A percentile compares a stretch with the other conserved stretches of the same genome.
phyloP scores from a whole-genome alignment of 2,329 filamentous ascomycete species.

The Aspergillus japonicus region DNA sequence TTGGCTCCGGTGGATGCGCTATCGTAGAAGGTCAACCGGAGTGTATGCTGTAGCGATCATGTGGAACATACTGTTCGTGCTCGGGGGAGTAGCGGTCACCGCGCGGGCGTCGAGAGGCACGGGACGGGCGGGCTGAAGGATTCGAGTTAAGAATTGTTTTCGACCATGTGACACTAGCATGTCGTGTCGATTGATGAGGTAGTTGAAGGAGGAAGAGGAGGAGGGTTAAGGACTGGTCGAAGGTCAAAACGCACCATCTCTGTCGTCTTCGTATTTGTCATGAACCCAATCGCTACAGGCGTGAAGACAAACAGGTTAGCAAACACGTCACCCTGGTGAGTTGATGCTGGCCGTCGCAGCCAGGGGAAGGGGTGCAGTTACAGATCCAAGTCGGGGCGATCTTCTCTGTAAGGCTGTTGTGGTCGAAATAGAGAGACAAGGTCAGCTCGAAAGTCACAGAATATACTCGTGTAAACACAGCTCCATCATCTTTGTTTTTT shows the following conservation, averaged over 20 bases:
- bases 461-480: slow-evolving; percentile 35
- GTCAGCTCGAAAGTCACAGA: slow-evolving; percentile 46
- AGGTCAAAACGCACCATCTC: slow-evolving; percentile 45
- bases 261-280: slow-evolving; percentile 78
- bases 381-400: slow-evolving; percentile 48
- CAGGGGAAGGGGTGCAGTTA: slow-evolving; percentile 24
- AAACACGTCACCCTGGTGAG: not conserved
- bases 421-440: slow-evolving; percentile 35
- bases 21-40: slow-evolving; percentile 17
- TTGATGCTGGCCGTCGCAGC: not conserved
- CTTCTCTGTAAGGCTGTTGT: slow-evolving; percentile 47
- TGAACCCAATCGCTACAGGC: slow-evolving; percentile 84
- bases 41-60: no score
- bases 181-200: not conserved
- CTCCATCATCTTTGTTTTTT: slow-evolving; percentile 29
- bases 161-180: slow-evolving; percentile 1
- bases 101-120: slow-evolving; percentile 41
- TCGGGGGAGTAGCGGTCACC: slow-evolving; percentile 37
- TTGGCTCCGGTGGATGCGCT: slow-evolving; percentile 63
- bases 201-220: not conserved
- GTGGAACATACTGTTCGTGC: slow-evolving; percentile 35
- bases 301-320: slow-evolving; percentile 4
- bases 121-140: slow-evolving; percentile 42
- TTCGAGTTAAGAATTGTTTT: slow-evolving; percentile 19
- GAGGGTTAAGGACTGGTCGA: not conserved